These are phyloP conservation scores for Chrysophaeum taylorii DNA, from an alignment of 352 stramenopile species.

Conservation along the genomic window DNA sequence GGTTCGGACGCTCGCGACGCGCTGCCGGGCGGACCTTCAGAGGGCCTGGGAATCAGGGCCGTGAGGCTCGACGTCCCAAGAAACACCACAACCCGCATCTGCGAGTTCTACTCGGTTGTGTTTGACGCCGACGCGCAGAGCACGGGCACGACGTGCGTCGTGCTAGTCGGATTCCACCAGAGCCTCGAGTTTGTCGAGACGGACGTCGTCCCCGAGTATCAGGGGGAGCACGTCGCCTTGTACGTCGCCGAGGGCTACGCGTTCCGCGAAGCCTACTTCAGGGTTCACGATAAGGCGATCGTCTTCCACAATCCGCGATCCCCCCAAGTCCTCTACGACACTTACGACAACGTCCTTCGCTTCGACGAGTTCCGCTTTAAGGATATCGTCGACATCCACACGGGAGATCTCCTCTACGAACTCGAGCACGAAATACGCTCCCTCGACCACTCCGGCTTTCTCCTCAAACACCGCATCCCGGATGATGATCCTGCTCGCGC, in stretches of 20 bases:
- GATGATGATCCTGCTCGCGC: no score
- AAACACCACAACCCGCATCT: not conserved
- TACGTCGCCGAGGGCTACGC: slow-evolving; percentile 5
- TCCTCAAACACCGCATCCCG: no score
- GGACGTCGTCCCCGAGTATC: not conserved
- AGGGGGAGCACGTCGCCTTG: not conserved
- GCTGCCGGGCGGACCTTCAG: not conserved
- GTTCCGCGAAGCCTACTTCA: not conserved
- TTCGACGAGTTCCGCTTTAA: not conserved
- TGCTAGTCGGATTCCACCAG: not conserved
- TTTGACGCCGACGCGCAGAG: not conserved
- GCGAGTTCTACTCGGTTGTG: not conserved
- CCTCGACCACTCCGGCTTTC: not conserved
- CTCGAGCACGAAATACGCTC: slow-evolving; percentile 6
- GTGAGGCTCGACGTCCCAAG: not conserved
- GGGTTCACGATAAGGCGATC: not conserved
- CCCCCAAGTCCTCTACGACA: not conserved
- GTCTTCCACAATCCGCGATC: not conserved
- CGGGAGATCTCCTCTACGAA: not conserved
- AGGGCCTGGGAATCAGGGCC: not conserved
- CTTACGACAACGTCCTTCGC: not conserved
- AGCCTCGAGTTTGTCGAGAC: not conserved
- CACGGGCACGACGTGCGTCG: not conserved
- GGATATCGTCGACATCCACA: no score
- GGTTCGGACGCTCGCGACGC: no score